Percentiles rank a stretch among this genome's conserved stretches.
Evolutionary conservation across 108 stramenopile genomes (phyloP).

Genomic region (Halocafeteria seosinensis): DNA sequence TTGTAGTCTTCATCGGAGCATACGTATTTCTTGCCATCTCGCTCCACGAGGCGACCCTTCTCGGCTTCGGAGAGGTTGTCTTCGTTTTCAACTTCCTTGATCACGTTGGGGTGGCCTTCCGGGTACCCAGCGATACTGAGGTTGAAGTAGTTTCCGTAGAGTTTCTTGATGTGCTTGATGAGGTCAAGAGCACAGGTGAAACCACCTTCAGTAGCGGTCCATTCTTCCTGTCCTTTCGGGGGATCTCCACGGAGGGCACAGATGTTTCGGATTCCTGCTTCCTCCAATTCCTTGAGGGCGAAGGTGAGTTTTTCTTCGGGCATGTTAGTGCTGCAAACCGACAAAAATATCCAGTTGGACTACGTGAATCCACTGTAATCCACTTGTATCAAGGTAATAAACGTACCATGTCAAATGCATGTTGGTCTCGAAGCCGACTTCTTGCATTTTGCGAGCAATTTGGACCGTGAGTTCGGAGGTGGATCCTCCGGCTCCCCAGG

Average conservation of each 20-base stretch:
- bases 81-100: slow-evolving; percentile 53
- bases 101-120: slow-evolving; percentile 88
- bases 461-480: slow-evolving; percentile 85
- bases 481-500: slow-evolving; percentile 98
- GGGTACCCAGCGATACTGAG: slow-evolving; percentile 93
- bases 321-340: slow-evolving; percentile 81
- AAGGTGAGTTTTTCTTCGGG: slow-evolving; percentile 59
- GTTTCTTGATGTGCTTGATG: slow-evolving; percentile 71
- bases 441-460: slow-evolving; percentile 54
- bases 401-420: slow-evolving; percentile 70
- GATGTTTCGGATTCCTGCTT: slow-evolving; percentile 84
- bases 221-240: slow-evolving; percentile 79
- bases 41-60: slow-evolving; percentile 48
- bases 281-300: slow-evolving; percentile 54
- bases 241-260: slow-evolving; percentile 98
- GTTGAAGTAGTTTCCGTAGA: slow-evolving; percentile 73
- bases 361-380: not conserved
- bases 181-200: slow-evolving; percentile 87
- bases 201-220: slow-evolving; percentile 81
- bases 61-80: slow-evolving; percentile 56
- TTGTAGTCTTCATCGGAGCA: slow-evolving; percentile 81
- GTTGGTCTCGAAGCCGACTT: slow-evolving; percentile 72
- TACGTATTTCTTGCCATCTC: slow-evolving; percentile 54
- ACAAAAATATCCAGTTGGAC: not conserved
- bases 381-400: not conserved